A percentile compares a stretch with the other conserved stretches of the same genome.
phyloP scores from a whole-genome alignment of 495 filamentous ascomycete genomes.

The Xylaria nigripes region DNA sequence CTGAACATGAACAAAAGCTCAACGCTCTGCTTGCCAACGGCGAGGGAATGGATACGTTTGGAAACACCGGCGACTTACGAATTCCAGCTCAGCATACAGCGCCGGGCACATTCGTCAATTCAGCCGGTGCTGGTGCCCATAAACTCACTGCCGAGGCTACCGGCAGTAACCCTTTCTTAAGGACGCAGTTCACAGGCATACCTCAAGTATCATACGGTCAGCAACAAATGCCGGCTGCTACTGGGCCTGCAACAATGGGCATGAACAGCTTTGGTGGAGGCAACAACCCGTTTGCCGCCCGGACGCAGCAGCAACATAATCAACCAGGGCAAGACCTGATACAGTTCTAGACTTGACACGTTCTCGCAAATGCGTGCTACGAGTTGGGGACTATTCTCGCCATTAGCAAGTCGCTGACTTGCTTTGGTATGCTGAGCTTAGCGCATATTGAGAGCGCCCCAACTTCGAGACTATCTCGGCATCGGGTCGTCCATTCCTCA shows the following conservation, averaged over 20 bases:
- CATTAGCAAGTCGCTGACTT: neutral
- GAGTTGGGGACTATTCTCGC: neutral
- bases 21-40: slow-evolving; percentile 82
- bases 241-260: slow-evolving; percentile 56
- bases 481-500: neutral
- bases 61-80: slow-evolving; percentile 87
- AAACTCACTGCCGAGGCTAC: slow-evolving; percentile 63
- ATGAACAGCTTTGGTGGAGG: slow-evolving; percentile 41
- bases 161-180: slow-evolving; percentile 86
- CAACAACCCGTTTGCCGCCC: slow-evolving; percentile 67
- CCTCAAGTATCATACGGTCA: slow-evolving; percentile 51
- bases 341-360: slow-evolving; percentile 55
- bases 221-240: slow-evolving; percentile 64
- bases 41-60: slow-evolving; percentile 94
- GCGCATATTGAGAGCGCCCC: neutral
- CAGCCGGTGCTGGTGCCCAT: slow-evolving; percentile 68
- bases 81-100: slow-evolving; percentile 97
- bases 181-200: slow-evolving; percentile 70
- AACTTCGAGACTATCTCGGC: neutral
- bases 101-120: slow-evolving; percentile 94
- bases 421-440: neutral
- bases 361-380: slow-evolving; percentile 1
- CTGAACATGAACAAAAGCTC: slow-evolving; percentile 76
- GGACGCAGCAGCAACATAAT: slow-evolving; percentile 54
- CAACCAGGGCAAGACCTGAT: slow-evolving; percentile 76